Base-by-base conservation (phyloP, 2,329 filamentous ascomycete genomes). In the Epichloe typhina region DNA sequence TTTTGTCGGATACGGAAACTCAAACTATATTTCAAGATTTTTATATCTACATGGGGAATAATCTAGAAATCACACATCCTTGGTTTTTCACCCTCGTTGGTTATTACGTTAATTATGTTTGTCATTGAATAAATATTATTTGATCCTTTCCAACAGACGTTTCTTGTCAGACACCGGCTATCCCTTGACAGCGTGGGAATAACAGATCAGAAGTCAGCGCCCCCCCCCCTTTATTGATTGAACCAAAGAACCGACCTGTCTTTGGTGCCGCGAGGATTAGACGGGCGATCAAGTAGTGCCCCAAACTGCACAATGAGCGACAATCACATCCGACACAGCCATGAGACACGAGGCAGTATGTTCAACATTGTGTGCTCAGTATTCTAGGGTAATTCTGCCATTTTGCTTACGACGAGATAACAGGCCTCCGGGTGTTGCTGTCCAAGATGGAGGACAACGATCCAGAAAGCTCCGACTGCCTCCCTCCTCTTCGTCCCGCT, bases 271-370 rank as follows among this genome's bases (percentile, higher is more conserved):
- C 46, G 41, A 41, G 12, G 38, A 48, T 48, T 41, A 26, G 46
- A n/a, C 46, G n/a, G 37, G 9, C 19, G 26, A 48, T 48, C 21
- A 5, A 41, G 23, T 41, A 40, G 46, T 48, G 46, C 38, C 37
- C 38, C 21, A 41, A 21, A 41, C 26, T 43, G 40, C 49, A 50
- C 48, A 23, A 50, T 50, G 48, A 15, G 26, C 15, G 13, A 44
- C 12, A 17, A 36, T 23, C 11, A 40, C n/a, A 13, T 33, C 17
- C 15, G 33, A 11, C 41, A 40, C 23, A 13, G 7, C 5, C 35
- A 50, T n/a, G 48, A 46, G 41, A 50, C 48, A 39, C 48, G 48
- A 6, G 23, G 17, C 33, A 50, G 48, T 50, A 46, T 37, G 48
- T 44, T 42, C n/a, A 19, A 15, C 36, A 13, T 21, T 17, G 26